Base-by-base conservation (phyloP, 768 basidiomycete genomes). In the Serendipita indica region DNA sequence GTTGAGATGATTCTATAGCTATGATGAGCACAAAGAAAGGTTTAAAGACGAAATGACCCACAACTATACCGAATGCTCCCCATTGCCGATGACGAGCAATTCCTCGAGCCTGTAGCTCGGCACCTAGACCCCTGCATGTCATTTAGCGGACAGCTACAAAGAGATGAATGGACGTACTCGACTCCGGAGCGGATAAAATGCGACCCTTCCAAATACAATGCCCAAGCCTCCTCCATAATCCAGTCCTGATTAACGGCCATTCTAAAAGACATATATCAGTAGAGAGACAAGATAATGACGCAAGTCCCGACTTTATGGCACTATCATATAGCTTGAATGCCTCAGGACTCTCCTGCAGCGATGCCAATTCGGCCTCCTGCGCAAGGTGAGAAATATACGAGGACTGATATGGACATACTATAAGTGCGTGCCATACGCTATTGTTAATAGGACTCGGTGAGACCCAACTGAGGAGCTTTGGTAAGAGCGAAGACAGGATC, bases 11-110 rank as follows among this genome's bases (percentile, higher is more conserved):
- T 13, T 71, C 67, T 33, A 63, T 80, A 70, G 41, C 75, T n/a
- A n/a, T n/a, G n/a, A n/a, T n/a, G n/a, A 72, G 20, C 83, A 83
- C 62, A 12, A 39, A 27, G 57, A 14, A 13, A 13, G 45, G 30
- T 27, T 18, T 14, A 6, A 37, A 3, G 57, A 46, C 54, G 58
- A 33, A 6, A 56, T 20, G 22, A 27, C 20, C 60, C 14, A 39
- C 28, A 81, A 82, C 82, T 61, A 86, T 80, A 28, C 83, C 84
- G 60, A 76, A 76, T 27, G 84, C 84, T 22, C 84, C 84, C 83
- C 82, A 85, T 64, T 84, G 82, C 3, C 77, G 70, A 64, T 85
- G 82, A 5, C 81, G 74, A 4, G 79, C 70, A 60, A 85, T 81
- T 0, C 80, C 84, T 32, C 82, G 77, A 39, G 79, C 73, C 60